These are phyloP conservation scores for Acer negundo DNA, from an alignment of 345 rosid genomes.

Conservation along the genomic window DNA sequence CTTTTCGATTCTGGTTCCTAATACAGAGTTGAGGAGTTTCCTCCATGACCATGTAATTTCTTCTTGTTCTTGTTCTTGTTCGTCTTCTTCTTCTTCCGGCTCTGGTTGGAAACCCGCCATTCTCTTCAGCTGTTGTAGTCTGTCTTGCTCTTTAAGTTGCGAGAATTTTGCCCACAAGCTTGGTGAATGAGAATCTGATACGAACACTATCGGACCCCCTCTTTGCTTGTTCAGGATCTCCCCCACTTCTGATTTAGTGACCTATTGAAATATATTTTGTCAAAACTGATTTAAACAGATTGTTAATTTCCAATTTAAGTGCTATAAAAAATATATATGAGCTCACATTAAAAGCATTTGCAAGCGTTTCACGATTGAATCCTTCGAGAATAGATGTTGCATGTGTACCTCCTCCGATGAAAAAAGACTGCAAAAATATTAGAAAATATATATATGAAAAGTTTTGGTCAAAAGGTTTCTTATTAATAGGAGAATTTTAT, in stretches of 20 bases:
- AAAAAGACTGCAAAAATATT: conserved; percentile 62
- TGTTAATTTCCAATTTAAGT: not conserved
- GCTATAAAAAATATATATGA: not conserved
- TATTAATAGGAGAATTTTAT: not conserved
- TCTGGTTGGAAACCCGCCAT: conserved; percentile 40
- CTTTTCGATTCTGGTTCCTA: conserved; percentile 20
- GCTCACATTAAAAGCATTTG: conserved; percentile 77
- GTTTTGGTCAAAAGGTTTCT: too few species aligned
- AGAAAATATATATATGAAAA: too few species aligned
- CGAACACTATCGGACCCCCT: conserved; percentile 62
- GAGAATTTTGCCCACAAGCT: conserved; percentile 59
- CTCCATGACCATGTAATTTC: conserved; percentile 56
- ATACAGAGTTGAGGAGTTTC: conserved; percentile 40
- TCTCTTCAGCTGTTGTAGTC: conserved; percentile 53
- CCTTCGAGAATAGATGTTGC: conserved; percentile 65
- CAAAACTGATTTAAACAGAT: too few species aligned
- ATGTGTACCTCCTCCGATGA: conserved; percentile 73
- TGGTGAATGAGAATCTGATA: conserved; percentile 45
- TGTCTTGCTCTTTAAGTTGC: conserved; percentile 47
- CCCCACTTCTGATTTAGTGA: conserved; percentile 41
- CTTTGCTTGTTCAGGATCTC: conserved; percentile 42
- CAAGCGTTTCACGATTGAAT: conserved; percentile 58
- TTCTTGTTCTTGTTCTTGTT: conserved; percentile 19
- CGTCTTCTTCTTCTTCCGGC: conserved; percentile 23
- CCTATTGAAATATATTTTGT: conserved; percentile 32